Conservation (phyloP, 352 stramenopile species). For the Pythium brachiatum region DNA sequence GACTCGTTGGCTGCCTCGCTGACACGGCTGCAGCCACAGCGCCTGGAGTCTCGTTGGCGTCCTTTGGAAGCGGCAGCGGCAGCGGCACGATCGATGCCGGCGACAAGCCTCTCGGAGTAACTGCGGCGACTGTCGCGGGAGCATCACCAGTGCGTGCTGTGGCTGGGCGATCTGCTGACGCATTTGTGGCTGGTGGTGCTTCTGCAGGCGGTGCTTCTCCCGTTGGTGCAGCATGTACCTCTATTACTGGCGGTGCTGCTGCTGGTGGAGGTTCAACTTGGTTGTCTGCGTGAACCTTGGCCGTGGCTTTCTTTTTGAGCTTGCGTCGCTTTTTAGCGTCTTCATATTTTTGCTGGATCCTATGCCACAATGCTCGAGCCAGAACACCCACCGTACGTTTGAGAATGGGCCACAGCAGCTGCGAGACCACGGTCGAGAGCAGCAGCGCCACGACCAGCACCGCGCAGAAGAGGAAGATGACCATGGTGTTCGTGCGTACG, state of each 20-base stretch:
- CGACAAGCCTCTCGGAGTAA: no score
- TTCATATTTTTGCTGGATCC: constrained; percentile 17
- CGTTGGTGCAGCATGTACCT: no score
- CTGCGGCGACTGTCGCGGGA: background rate
- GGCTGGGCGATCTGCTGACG: background rate
- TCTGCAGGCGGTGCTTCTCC: background rate
- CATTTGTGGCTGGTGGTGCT: background rate
- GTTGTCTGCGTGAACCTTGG: constrained; percentile 42
- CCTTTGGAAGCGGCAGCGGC: no score
- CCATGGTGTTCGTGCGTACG: constrained; percentile 66
- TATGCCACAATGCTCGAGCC: constrained; percentile 32
- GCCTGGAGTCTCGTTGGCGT: no score
- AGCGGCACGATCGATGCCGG: no score
- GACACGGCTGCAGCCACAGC: no score
- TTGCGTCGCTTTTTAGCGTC: background rate
- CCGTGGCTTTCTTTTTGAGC: constrained; percentile 5
- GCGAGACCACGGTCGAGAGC: constrained; percentile 51
- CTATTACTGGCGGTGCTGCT: no score
- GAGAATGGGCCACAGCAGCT: constrained; percentile 51
- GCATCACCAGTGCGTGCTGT: constrained; percentile 1
- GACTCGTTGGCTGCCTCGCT: background rate
- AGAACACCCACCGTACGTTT: constrained; percentile 39
- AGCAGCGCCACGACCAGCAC: constrained; percentile 50
- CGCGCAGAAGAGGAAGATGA: constrained; percentile 67
- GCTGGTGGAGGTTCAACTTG: no score